Base-by-base conservation (phyloP, 495 filamentous ascomycete species). In the Penicillium silybi region DNA sequence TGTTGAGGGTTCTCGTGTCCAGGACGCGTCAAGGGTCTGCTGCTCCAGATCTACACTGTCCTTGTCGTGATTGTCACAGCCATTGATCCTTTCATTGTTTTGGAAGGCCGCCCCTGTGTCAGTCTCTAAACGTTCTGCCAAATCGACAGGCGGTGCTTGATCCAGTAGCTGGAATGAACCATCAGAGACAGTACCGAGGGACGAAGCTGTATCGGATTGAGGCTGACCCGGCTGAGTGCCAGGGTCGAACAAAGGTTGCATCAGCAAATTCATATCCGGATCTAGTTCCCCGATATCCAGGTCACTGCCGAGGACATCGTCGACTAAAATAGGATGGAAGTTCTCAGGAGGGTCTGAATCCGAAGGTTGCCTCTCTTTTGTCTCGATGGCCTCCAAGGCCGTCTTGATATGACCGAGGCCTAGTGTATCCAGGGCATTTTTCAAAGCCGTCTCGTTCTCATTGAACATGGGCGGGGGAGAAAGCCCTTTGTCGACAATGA, bases 371-470 rank as follows among this genome's bases (percentile, higher is more conserved):
- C 16, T 34, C 6, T 54, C 29, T 20, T 42, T 54, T 19, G 39
- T 48, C 27, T 29, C 52, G 11, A 44, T 48, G 16, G 20, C 40
- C 11, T 54, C 40, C 32, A 48, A 40, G 11, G 52, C 29, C 20
- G 16, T 44, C 17, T 48, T 29, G 6, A 54, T 38, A 32, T 54
- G 39, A 10, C 40, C 38, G 48, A 48, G 40, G 5, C 44, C 44
- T 2, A 40, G 23, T 17, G 27, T 48, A 5, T 44, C 39, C 16
- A 48, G 35, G n/a, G 45, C 27, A 44, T 44, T 42, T 43, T 43
- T 53, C 8, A 48, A 48, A n/a, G 44, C 42, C 13, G 11, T 17
- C 13, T 53, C 51, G 22, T 53, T 48, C 19, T 46, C 51, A 29
- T 43, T 40, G n/a, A 44, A 35, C 51, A 47, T 44, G 16, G 51